Evolutionary conservation across 306 rosid species (phyloP), one percentile per base, ranked within the genome.

Genomic region (Gillenia trifoliata): DNA sequence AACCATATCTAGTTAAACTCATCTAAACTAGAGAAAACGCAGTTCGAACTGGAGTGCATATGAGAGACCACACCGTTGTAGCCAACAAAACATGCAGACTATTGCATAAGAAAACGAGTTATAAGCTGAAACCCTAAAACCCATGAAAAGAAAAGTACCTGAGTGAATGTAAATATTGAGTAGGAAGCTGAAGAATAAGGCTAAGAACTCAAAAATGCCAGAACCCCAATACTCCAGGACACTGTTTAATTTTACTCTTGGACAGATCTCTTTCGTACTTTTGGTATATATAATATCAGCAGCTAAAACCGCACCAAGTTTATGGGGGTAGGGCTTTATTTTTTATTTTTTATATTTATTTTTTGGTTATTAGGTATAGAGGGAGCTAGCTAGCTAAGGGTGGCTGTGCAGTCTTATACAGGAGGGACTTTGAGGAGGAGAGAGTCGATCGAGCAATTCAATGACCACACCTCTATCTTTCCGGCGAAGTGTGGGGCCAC

Each of bases 401-500:
- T 55, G 29, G 28, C 61, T 55, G 13, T n/a, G 61, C 29, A 55
- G 13, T 55, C 28, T 13, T 26, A 12, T 3, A 55, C 29, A 55
- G 29, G 61, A 11, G 61, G 13, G 29, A 4, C 29, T 56, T 56
- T 22, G 16, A 10, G 61, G 61, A 10, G 61, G 0, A 22, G 29
- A 16, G 52, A 45, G 20, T 45, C 52, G 29, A 36, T 11, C 8
- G 63, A 13, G 38, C 65, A 54, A 55, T 60, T 34, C 28, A 52
- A 31, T 38, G 56, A 23, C 26, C 36, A 11, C 25, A 36, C 28
- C 54, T 40, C 31, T 28, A 8, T n/a, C 11, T 47, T 31, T 38
- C 67, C 72, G 71, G 40, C n/a, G 72, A 26, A 15, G 66, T 8
- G 47, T 4, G 30, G 31, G 77, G 71, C 66, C 61, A 57, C 71